These are phyloP conservation scores for Agroathelia rolfsii DNA, from an alignment of 1,284 basidiomycete genomes.

Conservation along the genomic window DNA sequence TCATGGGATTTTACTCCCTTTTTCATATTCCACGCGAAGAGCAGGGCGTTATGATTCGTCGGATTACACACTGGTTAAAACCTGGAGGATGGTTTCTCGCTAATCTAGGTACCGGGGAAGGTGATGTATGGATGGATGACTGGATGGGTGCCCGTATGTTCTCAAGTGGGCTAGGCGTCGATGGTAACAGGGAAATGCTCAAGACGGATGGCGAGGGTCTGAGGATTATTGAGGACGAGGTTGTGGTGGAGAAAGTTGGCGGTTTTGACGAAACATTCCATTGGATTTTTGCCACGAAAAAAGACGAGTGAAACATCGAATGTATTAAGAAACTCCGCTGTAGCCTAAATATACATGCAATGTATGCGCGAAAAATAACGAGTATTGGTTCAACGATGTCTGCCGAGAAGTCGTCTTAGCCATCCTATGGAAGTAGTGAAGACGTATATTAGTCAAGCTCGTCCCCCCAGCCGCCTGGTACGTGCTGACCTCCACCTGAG, in stretches of 20 bases:
- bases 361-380: conserved; percentile 8
- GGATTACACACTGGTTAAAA: conserved; percentile 17
- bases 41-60: conserved; percentile 15
- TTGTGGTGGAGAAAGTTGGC: conserved; percentile 15
- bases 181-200: conserved; percentile 16
- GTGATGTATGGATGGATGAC: conserved; percentile 12
- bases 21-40: conserved; percentile 19
- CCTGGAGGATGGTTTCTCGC: conserved; percentile 16
- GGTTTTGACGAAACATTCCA: conserved; percentile 16
- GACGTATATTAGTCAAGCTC: conserved; percentile 3
- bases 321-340: too few species aligned
- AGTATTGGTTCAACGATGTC: conserved; percentile 3
- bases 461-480: conserved; percentile 6
- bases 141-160: conserved; percentile 19
- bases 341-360: too few species aligned
- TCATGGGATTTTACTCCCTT: conserved; percentile 18
- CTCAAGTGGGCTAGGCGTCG: conserved; percentile 16
- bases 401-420: too few species aligned
- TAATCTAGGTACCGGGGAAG: conserved; percentile 13
- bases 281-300: conserved; percentile 18
- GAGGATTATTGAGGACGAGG: conserved; percentile 14
- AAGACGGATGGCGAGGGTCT: conserved; percentile 11
- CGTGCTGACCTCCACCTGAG: conserved; percentile 1
- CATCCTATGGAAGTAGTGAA: too few species aligned
- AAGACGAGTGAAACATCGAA: too few species aligned